Evolutionary conservation across 1,139 yeast species (phyloP), one percentile per base, ranked within the genome.

Genomic region (Pneumocystis oryctolagi): DNA sequence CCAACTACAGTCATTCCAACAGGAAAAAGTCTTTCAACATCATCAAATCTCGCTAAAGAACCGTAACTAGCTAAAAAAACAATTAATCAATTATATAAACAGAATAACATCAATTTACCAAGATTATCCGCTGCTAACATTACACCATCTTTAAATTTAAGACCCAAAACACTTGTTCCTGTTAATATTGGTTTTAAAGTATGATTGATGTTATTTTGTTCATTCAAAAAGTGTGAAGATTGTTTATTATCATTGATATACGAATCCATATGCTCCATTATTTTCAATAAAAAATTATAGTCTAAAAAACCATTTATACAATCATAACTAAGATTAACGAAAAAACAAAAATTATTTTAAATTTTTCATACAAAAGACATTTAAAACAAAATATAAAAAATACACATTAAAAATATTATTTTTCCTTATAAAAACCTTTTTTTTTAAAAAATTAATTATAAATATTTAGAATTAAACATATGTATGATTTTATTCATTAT

Each of bases 141-240:
- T 63, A 92, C 84, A 47, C 99, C 99, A 69, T 87, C 87, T 68
- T 87, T 79, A 77, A 84, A 94, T 75, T 90, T 92, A 76, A 90
- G 80, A 6, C 95, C 95, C 69, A 94, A 80, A 31, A 92, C 98
- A 42, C 96, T 88, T 0, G 97, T 89, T 72, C 98, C 97, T 9
- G 99, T 92, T 64, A 94, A 89, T 69, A 88, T 86, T 59, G 99
- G 99, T 71, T 84, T 88, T 74, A 89, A 96, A 3, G 98, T 90
- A 74, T 87, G 85, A 83, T 28, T 35, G 18, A 56, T 6, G 16
- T 25, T 39, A 57, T 57, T 39, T 30, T 57, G 55, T 20, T 47
- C 55, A 28, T 47, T 47, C 28, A 47, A 25, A 25, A 47, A 47
- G 5, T 20, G 25, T 5, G 31, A 47, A 25, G 55, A 47, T 12